These are phyloP conservation scores for Takashimella tepidaria DNA, from an alignment of 1,284 basidiomycete genomes.

Conservation along the genomic window DNA sequence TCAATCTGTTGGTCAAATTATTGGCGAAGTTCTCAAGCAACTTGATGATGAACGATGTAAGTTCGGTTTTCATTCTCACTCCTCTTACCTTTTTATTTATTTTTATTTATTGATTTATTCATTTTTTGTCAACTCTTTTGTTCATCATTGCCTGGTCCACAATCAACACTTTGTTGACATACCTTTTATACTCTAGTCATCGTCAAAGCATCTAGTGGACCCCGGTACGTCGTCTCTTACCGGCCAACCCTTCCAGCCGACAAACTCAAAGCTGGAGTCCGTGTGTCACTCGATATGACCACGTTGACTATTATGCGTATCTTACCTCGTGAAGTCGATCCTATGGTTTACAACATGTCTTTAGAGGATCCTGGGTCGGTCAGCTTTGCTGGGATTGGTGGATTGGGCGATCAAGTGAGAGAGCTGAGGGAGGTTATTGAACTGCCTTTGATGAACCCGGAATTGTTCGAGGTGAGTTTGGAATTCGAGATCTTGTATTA, in stretches of 20 bases:
- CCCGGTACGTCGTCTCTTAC: conserved; percentile 98
- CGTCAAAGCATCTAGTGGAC: conserved; percentile 97
- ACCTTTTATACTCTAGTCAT: conserved; percentile 66
- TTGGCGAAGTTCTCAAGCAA: conserved; percentile 98
- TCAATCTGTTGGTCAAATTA: conserved; percentile 98
- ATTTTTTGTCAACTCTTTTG: background rate
- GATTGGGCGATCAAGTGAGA: conserved; percentile 90
- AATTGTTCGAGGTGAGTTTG: conserved; percentile 64
- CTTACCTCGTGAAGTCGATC: conserved; percentile 94
- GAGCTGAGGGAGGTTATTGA: conserved; percentile 97
- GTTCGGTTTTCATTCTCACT: conserved; percentile 35
- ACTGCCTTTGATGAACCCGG: conserved; percentile 89
- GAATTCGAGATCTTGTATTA: background rate
- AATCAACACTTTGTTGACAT: conserved; percentile 7
- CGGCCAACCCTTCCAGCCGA: conserved; percentile 83
- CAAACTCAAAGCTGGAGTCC: conserved; percentile 90
- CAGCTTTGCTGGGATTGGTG: conserved; percentile 95
- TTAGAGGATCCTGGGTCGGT: conserved; percentile 95
- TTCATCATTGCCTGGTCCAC: background rate
- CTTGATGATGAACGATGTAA: conserved; percentile 94
- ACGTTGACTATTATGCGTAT: conserved; percentile 99
- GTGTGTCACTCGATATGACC: conserved; percentile 99
- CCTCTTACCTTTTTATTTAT: background rate
- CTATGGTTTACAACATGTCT: conserved; percentile 99
- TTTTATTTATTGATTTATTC: background rate